Evolutionary conservation across 2,329 filamentous ascomycete species (phyloP).

Genomic region (Leptosphaerulina australis): DNA sequence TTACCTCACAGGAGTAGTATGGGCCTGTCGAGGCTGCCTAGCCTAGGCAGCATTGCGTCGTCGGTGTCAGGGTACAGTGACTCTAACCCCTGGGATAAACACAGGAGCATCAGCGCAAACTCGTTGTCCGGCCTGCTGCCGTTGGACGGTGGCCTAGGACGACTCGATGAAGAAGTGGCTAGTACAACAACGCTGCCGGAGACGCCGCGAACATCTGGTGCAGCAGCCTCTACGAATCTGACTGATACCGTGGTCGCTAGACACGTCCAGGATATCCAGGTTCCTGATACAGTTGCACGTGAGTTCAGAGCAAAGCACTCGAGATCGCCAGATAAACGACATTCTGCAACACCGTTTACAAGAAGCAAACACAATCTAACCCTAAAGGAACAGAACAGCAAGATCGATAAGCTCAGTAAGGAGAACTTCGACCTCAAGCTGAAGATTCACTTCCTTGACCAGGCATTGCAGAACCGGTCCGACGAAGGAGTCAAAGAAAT

Average conservation of each 20-base stretch:
- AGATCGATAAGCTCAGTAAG: conserved; percentile 93
- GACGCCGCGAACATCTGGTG: conserved; percentile 70
- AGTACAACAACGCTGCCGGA: conserved; percentile 60
- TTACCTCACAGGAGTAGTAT: conserved; percentile 56
- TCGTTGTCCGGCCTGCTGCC: conserved; percentile 41
- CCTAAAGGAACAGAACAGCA: conserved; percentile 95
- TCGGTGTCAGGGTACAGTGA: conserved; percentile 65
- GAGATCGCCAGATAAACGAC: conserved; percentile 65
- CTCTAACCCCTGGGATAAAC: conserved; percentile 50
- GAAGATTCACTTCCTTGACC: conserved; percentile 92
- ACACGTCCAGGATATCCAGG: conserved; percentile 86
- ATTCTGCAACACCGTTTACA: conserved; percentile 46
- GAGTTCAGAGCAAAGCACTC: conserved; percentile 81
- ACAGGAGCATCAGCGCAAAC: conserved; percentile 49
- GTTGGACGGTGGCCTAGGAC: conserved; percentile 58
- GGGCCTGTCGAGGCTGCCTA: conserved; percentile 74
- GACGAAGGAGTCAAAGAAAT: conserved; percentile 97
- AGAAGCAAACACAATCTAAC: conserved; percentile 65
- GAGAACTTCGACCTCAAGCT: conserved; percentile 84
- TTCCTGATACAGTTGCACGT: conserved; percentile 84
- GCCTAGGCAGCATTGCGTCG: conserved; percentile 87
- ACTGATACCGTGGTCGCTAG: conserved; percentile 89
- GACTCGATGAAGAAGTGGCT: conserved; percentile 64
- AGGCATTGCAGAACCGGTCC: conserved; percentile 88
- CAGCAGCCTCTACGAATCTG: conserved; percentile 60